Evolutionary conservation across 805 yeast genomes (phyloP).

Genomic region (Ogataea allantospora): DNA sequence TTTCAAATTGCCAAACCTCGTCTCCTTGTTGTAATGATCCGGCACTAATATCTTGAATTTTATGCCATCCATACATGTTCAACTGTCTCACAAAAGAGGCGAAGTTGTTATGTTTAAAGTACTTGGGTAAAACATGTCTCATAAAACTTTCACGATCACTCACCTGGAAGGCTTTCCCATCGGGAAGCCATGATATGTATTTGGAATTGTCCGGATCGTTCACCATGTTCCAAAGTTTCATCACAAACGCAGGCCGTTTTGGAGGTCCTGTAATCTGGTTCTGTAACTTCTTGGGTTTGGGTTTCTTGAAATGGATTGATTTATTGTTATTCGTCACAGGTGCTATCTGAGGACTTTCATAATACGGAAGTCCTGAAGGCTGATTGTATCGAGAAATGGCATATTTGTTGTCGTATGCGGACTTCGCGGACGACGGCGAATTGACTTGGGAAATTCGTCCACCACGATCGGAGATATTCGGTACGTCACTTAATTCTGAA

Average conservation of each 20-base stretch:
- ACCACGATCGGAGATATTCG: conserved; percentile 7
- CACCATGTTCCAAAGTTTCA: conserved; percentile 94
- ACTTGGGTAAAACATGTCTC: conserved; percentile 79
- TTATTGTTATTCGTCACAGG: conserved; percentile 1
- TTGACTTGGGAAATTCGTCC: conserved; percentile 1
- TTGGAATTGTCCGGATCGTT: conserved; percentile 71
- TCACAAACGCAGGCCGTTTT: conserved; percentile 88
- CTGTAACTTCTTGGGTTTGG: conserved; percentile 25
- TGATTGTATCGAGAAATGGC: conserved; percentile 17
- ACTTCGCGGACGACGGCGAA: conserved; percentile 14
- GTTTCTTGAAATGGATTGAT: conserved; percentile 23
- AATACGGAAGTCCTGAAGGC: conserved; percentile 12
- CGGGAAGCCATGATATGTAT: conserved; percentile 79
- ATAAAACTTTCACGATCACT: conserved; percentile 82
- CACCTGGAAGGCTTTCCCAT: conserved; percentile 85
- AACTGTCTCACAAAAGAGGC: conserved; percentile 94
- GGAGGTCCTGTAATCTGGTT: conserved; percentile 23
- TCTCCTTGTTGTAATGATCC: conserved; percentile 68
- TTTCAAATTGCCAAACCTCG: conserved; percentile 86
- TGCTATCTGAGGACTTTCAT: conserved; percentile 12
- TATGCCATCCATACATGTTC: conserved; percentile 99
- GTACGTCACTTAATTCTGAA: not conserved
- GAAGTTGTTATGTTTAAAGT: conserved; percentile 93
- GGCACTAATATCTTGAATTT: conserved; percentile 85
- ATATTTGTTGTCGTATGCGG: conserved; percentile 10